phyloP scores from a whole-genome alignment of 768 basidiomycete genomes.

The Mrakia frigida region DNA sequence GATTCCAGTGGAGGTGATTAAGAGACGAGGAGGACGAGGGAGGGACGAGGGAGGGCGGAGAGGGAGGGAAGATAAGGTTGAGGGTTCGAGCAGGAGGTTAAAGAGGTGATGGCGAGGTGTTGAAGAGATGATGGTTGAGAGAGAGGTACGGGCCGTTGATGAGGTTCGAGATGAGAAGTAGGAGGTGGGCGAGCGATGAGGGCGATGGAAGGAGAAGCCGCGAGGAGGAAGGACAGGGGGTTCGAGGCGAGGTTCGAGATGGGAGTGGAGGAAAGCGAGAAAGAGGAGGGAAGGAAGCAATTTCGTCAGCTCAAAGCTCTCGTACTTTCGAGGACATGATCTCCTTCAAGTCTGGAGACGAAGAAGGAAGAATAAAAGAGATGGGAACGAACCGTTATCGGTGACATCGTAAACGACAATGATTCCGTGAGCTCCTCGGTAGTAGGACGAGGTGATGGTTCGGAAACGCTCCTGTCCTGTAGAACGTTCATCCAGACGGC shows the following conservation, averaged over 20 bases:
- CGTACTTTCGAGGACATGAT: background rate
- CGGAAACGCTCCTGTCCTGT: conserved; percentile 34
- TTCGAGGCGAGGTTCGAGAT: background rate
- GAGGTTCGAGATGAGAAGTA: background rate
- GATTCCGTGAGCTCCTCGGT: conserved; percentile 34
- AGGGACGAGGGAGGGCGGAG: background rate
- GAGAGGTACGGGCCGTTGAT: too few species aligned
- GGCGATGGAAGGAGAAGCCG: background rate
- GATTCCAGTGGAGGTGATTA: too few species aligned
- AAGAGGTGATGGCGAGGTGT: background rate
- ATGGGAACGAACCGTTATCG: conserved; percentile 28
- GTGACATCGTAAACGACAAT: conserved; percentile 34
- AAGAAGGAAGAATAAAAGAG: background rate
- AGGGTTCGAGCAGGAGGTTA: background rate
- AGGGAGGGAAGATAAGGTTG: background rate
- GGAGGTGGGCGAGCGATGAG: background rate
- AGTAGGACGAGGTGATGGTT: conserved; percentile 34
- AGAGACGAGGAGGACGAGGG: background rate
- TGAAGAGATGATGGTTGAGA: background rate
- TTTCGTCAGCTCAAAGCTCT: background rate
- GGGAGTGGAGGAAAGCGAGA: background rate
- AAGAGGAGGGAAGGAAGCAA: background rate
- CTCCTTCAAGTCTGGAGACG: background rate
- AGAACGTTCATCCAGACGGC: background rate
- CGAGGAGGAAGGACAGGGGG: background rate